Conservation (phyloP, 768 basidiomycete species). For the Phallus indusiatus region DNA sequence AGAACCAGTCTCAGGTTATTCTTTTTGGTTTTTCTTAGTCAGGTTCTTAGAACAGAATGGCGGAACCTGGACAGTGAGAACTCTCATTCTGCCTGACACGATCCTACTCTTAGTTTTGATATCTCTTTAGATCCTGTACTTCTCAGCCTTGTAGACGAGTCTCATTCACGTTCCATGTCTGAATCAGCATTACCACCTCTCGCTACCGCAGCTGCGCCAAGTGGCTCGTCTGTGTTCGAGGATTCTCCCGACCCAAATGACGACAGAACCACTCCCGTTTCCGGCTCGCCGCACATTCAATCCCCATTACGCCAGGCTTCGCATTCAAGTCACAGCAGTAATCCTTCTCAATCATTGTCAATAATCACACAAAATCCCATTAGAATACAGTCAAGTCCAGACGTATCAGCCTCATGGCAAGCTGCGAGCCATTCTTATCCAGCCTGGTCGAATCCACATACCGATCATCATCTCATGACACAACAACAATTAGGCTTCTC, state of each 20-base stretch:
- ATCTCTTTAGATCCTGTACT: conserved; percentile 2
- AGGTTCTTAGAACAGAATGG: conserved; percentile 9
- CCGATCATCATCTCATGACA: not conserved
- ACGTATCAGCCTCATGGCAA: not conserved
- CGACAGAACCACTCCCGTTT: not conserved
- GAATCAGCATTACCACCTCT: conserved; percentile 6
- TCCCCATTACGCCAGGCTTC: not conserved
- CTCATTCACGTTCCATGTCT: conserved; percentile 5
- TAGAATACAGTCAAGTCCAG: not conserved
- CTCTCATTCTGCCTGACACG: not conserved
- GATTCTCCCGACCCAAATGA: not conserved
- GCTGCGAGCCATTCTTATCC: not conserved
- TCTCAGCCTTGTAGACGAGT: conserved; percentile 8
- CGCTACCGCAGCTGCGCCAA: conserved; percentile 20
- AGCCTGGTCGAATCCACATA: not conserved
- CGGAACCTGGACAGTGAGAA: conserved; percentile 3
- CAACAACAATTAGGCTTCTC: not conserved
- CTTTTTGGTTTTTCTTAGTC: not conserved
- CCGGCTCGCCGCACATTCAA: not conserved
- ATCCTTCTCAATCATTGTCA: not conserved
- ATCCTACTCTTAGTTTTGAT: not conserved
- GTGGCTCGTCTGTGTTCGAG: conserved; percentile 13
- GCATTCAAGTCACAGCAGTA: not conserved
- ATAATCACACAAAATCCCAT: not conserved
- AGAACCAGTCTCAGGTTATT: too few species aligned